Evolutionary conservation across 2,329 filamentous ascomycete species (phyloP).

Genomic region (Cryoendolithus antarcticus): DNA sequence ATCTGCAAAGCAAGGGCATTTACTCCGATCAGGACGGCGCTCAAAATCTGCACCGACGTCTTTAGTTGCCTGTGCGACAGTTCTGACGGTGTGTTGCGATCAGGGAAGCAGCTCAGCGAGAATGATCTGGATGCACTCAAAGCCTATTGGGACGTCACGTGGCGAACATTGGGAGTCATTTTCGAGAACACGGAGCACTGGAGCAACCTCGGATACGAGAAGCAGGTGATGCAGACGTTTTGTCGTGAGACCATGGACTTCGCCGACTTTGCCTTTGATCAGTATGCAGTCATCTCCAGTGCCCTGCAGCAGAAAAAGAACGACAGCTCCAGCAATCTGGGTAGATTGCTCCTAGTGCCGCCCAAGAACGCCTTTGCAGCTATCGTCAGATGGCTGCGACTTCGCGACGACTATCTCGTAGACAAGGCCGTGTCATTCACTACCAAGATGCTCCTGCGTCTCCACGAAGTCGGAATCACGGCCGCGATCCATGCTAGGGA

Average conservation of each 20-base stretch:
- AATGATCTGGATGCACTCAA: slow-evolving; percentile 53
- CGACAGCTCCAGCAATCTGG: slow-evolving; percentile 23
- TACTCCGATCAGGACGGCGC: slow-evolving; percentile 45
- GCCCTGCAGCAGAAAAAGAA: slow-evolving; percentile 42
- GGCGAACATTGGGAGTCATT: slow-evolving; percentile 67
- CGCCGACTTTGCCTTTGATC: slow-evolving; percentile 70
- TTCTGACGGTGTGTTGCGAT: slow-evolving; percentile 50
- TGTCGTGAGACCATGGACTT: slow-evolving; percentile 93
- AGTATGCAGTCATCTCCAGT: slow-evolving; percentile 71
- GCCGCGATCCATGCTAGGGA: slow-evolving; percentile 49
- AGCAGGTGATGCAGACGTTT: slow-evolving; percentile 74
- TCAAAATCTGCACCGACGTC: slow-evolving; percentile 50
- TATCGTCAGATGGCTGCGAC: slow-evolving; percentile 76
- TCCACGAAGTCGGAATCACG: slow-evolving; percentile 66
- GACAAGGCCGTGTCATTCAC: slow-evolving; percentile 71
- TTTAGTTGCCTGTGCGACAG: slow-evolving; percentile 52
- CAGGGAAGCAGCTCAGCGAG: slow-evolving; percentile 41
- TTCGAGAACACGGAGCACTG: slow-evolving; percentile 76
- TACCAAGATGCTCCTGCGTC: slow-evolving; percentile 66
- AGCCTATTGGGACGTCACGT: slow-evolving; percentile 73
- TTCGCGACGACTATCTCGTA: slow-evolving; percentile 78
- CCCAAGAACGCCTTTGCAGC: slow-evolving; percentile 52
- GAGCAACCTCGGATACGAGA: slow-evolving; percentile 61
- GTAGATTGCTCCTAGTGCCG: slow-evolving; percentile 48
- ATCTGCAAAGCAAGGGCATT: slow-evolving; percentile 47